Evolutionary conservation across 331 rosid genomes (phyloP).

Genomic region (Malus hybrid): DNA sequence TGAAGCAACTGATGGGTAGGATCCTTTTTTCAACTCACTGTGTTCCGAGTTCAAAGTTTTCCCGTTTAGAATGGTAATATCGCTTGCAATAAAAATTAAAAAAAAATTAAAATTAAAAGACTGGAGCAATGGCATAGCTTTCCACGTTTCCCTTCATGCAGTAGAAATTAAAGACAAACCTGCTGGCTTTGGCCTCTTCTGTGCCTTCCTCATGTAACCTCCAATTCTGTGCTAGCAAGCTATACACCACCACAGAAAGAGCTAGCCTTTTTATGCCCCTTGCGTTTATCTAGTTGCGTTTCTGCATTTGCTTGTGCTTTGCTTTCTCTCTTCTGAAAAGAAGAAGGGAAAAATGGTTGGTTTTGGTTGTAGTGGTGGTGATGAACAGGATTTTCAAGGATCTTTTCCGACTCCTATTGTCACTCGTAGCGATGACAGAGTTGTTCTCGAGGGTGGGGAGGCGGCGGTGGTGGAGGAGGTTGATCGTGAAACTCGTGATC

Average conservation of each 20-base stretch:
- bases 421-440: not conserved
- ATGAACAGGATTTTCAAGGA: not conserved
- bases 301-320: too few relatives aligned
- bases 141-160: constrained; percentile 14
- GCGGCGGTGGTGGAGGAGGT: not conserved
- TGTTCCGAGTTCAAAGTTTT: too few relatives aligned
- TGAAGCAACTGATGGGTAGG: too few relatives aligned
- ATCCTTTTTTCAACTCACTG: too few relatives aligned
- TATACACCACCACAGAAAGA: not conserved
- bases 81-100: too few relatives aligned
- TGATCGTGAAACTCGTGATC: too few relatives aligned
- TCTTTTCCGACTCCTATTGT: not conserved
- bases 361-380: not conserved
- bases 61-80: too few relatives aligned
- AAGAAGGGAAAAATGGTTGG: not conserved
- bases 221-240: not conserved
- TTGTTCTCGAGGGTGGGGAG: not conserved
- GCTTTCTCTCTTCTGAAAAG: not conserved
- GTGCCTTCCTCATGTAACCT: not conserved
- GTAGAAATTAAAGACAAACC: not conserved
- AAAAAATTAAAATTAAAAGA: too few relatives aligned
- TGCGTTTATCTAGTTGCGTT: too few relatives aligned
- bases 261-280: too few relatives aligned
- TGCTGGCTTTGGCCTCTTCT: not conserved
- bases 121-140: too few relatives aligned